Base-by-base conservation (phyloP, 2,329 filamentous ascomycete species). In the Ascochyta lentis region DNA sequence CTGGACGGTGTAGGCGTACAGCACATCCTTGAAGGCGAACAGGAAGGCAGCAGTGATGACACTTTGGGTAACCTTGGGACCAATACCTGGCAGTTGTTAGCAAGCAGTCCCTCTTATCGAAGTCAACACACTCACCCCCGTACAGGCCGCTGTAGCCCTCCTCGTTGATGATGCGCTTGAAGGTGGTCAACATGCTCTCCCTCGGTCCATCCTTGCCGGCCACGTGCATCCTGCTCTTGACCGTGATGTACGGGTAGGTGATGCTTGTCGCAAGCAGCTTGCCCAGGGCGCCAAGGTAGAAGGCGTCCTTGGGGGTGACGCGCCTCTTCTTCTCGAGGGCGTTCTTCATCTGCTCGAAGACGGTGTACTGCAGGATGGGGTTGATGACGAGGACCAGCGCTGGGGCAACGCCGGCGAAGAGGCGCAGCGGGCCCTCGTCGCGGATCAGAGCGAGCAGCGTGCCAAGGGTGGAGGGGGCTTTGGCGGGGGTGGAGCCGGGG, bases 331-430 rank as follows among this genome's bases (percentile, higher is more conserved):
- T 90, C 84, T 97, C 94, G 53, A 97, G 79, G 24, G 84, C 70
- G 75, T 98, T 96, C 86, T 97, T 98, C 80, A 98, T 82, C 82
- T 99, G 94, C 83, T 99, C 95, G 70, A 98, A 99, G 52, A 99
- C 89, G 15, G 95, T 99, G 79, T 99, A 99, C 80, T 99, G 95
- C 62, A 99, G 81, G 65, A 99, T 99, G 4, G 95, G 95, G 81
- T 99, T 99, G 80, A 97, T 92, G 71, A 99, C 95, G 61, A 99
- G 83, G 64, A 99, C 88, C 65, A 99, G 81, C 0, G 95, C 95
- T 9, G 95, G 95, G 56, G 97, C 84, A 48, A 99, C 94, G 59
- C 95, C 95, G 4, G 93, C 84, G 76, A 99, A 99, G 31, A 99
- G 86, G 9, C 92, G 90, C 70, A 84, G 81, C 22, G 90, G 88